phyloP scores from a whole-genome alignment of 805 yeast genomes.

The Wickerhamiella kurtzmanii region DNA sequence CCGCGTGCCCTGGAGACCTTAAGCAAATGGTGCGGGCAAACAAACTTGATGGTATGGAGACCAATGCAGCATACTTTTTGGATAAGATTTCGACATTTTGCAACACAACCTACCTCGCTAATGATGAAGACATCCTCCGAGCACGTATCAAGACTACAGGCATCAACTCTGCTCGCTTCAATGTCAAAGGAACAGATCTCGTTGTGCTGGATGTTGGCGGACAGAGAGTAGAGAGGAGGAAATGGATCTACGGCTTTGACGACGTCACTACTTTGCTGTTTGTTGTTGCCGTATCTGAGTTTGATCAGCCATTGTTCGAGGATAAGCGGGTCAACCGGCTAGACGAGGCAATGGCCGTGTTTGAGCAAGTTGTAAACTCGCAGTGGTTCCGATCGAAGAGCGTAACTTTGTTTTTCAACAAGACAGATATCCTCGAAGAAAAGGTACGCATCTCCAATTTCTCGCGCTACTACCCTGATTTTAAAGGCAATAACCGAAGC shows the following conservation, averaged over 20 bases:
- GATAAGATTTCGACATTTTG: conserved; percentile 56
- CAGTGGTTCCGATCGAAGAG: conserved; percentile 78
- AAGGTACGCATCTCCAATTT: conserved; percentile 54
- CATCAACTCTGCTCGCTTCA: conserved; percentile 73
- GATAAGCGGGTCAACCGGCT: conserved; percentile 80
- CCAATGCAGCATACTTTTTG: conserved; percentile 70
- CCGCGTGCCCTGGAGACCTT: conserved; percentile 28
- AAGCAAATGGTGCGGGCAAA: conserved; percentile 36
- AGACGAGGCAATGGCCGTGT: conserved; percentile 76
- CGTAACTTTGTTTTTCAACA: conserved; percentile 77
- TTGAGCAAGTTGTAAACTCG: conserved; percentile 72
- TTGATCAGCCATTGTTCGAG: conserved; percentile 83
- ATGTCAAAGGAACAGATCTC: conserved; percentile 48
- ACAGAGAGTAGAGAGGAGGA: conserved; percentile 86
- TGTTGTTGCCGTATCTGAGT: conserved; percentile 82
- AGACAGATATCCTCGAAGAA: conserved; percentile 64
- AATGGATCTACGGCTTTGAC: conserved; percentile 95
- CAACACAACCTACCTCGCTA: conserved; percentile 49
- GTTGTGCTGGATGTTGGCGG: conserved; percentile 94
- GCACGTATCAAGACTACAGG: conserved; percentile 96
- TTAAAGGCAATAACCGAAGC: conserved; percentile 49
- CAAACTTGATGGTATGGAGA: conserved; percentile 65
- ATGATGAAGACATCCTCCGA: conserved; percentile 70
- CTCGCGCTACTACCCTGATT: conserved; percentile 64
- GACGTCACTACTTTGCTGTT: conserved; percentile 78